Conservation (phyloP, 805 yeast species). For the Lipomyces orientalis region DNA sequence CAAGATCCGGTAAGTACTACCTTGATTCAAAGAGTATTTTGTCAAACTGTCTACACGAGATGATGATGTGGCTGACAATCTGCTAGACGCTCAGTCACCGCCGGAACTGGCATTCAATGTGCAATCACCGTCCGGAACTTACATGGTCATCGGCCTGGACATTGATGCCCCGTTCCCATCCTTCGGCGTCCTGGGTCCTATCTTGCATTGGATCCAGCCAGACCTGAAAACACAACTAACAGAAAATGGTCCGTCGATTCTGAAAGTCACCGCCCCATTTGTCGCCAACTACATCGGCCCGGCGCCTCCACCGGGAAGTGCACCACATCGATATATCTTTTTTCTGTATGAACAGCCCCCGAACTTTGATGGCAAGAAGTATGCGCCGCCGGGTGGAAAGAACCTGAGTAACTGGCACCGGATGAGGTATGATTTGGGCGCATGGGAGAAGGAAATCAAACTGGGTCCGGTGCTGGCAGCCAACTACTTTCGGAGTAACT, state of each 20-base stretch:
- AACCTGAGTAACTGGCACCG: conserved; percentile 15
- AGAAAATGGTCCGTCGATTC: conserved; percentile 1
- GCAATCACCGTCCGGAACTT: conserved; percentile 1
- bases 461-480: conserved; percentile 18
- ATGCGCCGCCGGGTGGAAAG: conserved; percentile 11
- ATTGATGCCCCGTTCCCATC: conserved; percentile 24
- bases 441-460: not conserved
- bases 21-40: not conserved
- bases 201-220: conserved; percentile 22
- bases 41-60: not conserved
- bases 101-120: conserved; percentile 16
- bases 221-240: conserved; percentile 17
- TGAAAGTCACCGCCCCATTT: conserved; percentile 10
- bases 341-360: conserved; percentile 15
- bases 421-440: conserved; percentile 14
- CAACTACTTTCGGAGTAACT: conserved; percentile 15
- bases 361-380: conserved; percentile 4
- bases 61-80: not conserved
- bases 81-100: conserved; percentile 15
- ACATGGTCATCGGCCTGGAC: conserved; percentile 17
- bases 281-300: conserved; percentile 21
- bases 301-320: conserved; percentile 20
- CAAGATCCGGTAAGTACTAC: conserved; percentile 13
- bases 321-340: conserved; percentile 19
- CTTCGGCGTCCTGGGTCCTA: conserved; percentile 11